Base-by-base conservation (phyloP, 805 yeast genomes). In the Cyberlindnera sargentensis region DNA sequence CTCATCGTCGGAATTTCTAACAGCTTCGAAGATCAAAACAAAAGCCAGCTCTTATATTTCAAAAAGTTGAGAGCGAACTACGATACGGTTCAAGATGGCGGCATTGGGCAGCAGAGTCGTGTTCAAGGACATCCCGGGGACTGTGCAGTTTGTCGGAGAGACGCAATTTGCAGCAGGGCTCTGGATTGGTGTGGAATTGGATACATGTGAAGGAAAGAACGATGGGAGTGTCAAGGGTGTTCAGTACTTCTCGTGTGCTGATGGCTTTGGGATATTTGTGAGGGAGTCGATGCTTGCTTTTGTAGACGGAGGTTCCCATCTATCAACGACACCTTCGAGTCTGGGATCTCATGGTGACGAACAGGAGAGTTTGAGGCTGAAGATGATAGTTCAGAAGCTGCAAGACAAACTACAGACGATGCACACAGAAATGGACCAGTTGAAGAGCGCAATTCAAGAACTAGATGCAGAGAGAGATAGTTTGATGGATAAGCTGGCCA, bases 141-240 rank as follows among this genome's bases (percentile, higher is more conserved):
- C 58, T 0, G 71, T 81, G 2, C 61, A 72, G 40, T 82, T 60
- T 53, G 46, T 72, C 2, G 88, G 88, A 0, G 42, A 51, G 10
- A 77, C 86, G 0, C 49, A 72, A 38, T 82, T 82, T 64, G 78
- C 84, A 3, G 62, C 71, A 0, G 88, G 87, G 5, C 49, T 63
- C 4, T 90, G 96, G 96, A 71, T 82, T 10, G 97, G 97, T 0
- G 71, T 90, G 6, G 87, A 82, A 52, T 73, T 88, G 36, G 87
- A 81, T 47, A 79, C 78, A 46, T 82, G 93, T 0, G 67, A 69
- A 8, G 97, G 97, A 2, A 85, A 82, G 62, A 87, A 89, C 56
- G 79, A 87, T 56, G 97, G 97, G 0, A 64, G 75, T 37, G 71
- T 89, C 8, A 74, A 78, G 24, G 89, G 84, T 1, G 58, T 54